Evolutionary conservation across 1,284 basidiomycete species (phyloP).

Genomic region (Ustilago curta): DNA sequence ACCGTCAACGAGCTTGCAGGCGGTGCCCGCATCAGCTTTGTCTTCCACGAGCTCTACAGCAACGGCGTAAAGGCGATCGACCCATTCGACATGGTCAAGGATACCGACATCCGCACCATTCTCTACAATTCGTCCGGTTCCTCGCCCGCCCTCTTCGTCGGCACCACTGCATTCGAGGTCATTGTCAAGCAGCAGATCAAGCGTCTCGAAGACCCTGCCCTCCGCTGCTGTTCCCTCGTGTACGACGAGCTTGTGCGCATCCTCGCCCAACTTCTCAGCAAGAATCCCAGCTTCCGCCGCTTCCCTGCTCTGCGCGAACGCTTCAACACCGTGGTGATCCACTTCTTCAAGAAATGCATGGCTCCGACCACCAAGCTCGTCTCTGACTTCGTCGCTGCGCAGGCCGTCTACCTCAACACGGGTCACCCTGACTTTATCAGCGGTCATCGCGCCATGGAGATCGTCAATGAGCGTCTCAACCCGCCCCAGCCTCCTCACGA

Average conservation of each 20-base stretch:
- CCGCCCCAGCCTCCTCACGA: constrained; percentile 70
- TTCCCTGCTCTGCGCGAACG: constrained; percentile 94
- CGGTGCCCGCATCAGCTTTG: constrained; percentile 97
- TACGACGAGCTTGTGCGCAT: constrained; percentile 99
- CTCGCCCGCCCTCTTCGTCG: constrained; percentile 93
- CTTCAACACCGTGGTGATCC: constrained; percentile 93
- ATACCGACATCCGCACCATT: constrained; percentile 95
- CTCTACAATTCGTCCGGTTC: constrained; percentile 98
- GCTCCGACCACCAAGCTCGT: constrained; percentile 97
- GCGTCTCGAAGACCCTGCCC: constrained; percentile 89
- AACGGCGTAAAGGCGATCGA: constrained; percentile 90
- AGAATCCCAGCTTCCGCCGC: constrained; percentile 88
- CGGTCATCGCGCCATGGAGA: constrained; percentile 94
- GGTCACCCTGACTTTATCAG: constrained; percentile 92
- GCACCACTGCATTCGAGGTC: constrained; percentile 96
- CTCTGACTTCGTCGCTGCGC: constrained; percentile 93
- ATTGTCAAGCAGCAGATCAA: constrained; percentile 99
- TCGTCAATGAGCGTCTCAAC: constrained; percentile 83
- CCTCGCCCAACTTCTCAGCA: constrained; percentile 95
- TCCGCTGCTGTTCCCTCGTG: constrained; percentile 96
- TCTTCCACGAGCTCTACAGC: constrained; percentile 99
- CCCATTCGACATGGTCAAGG: constrained; percentile 88
- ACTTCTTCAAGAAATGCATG: constrained; percentile 91
- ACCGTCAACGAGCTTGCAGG: constrained; percentile 98
- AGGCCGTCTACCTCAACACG: constrained; percentile 99